A percentile compares a stretch with the other conserved stretches of the same genome.
Conservation (phyloP, 345 rosid species). For the Odontarrhena argentea region DNA sequence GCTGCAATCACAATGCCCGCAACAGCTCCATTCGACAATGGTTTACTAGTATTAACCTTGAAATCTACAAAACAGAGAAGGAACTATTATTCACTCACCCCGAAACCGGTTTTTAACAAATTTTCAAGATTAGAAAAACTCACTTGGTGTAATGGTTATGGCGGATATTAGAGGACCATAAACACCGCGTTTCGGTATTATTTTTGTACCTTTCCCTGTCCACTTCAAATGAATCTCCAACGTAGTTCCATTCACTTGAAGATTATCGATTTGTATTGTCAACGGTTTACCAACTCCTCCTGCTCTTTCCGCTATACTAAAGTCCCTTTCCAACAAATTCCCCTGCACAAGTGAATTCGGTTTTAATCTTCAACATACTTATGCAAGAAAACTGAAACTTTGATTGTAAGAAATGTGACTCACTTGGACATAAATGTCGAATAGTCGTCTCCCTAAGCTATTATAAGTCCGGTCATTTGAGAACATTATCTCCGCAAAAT, state of each 20-base stretch:
- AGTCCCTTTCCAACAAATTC: slow-evolving; percentile 49
- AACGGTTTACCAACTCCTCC: slow-evolving; percentile 65
- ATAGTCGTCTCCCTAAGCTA: slow-evolving; percentile 72
- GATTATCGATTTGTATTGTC: slow-evolving; percentile 34
- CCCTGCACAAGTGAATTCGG: slow-evolving; percentile 51
- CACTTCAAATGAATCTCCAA: slow-evolving; percentile 76
- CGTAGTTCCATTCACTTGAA: slow-evolving; percentile 61
- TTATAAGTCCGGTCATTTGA: slow-evolving; percentile 49
- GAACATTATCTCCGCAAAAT: slow-evolving; percentile 89
- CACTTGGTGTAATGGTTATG: slow-evolving; percentile 73
- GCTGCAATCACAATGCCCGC: slow-evolving; percentile 65
- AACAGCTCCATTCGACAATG: slow-evolving; percentile 62
- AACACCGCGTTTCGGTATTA: slow-evolving; percentile 64
- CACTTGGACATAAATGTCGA: slow-evolving; percentile 84
- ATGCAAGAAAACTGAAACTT: slow-evolving; percentile 5
- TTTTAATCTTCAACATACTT: background rate
- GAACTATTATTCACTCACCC: slow-evolving; percentile 9
- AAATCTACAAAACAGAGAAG: slow-evolving; percentile 51
- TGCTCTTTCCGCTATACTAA: slow-evolving; percentile 69
- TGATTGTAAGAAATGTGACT: slow-evolving; percentile 10
- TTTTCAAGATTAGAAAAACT: slow-evolving; percentile 34
- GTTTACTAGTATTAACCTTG: slow-evolving; percentile 55
- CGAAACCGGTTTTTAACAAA: background rate
- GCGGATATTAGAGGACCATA: slow-evolving; percentile 94
- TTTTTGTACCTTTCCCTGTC: slow-evolving; percentile 79